Conservation (phyloP, 176 grass and related monocot genomes). For the Elymus sibiricus region DNA sequence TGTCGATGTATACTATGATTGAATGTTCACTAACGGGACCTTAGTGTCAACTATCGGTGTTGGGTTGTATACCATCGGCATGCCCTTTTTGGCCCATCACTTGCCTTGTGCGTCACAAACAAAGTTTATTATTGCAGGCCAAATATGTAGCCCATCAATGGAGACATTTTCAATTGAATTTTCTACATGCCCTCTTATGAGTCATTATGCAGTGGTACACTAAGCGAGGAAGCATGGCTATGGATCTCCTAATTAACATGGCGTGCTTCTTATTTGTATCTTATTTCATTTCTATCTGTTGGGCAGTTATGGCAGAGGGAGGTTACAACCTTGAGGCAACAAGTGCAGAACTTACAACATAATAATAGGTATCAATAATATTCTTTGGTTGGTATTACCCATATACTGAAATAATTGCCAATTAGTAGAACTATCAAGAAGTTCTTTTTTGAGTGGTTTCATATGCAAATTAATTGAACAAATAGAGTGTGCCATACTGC, state of each 20-base stretch:
- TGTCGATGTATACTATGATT: no score
- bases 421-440: background rate
- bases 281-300: background rate
- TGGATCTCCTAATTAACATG: background rate
- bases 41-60: no score
- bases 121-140: no score
- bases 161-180: no score
- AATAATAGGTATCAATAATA: constrained; percentile 33
- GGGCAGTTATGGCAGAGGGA: constrained; percentile 36
- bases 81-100: no score
- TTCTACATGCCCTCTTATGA: no score
- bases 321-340: constrained; percentile 30
- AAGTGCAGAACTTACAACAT: constrained; percentile 38
- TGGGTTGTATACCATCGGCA: no score
- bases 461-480: background rate
- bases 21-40: no score
- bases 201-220: background rate
- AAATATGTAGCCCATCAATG: no score
- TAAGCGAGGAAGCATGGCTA: background rate
- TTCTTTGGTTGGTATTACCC: background rate
- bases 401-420: background rate
- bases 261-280: no score
- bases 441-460: background rate
- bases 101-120: no score
- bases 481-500: background rate